phyloP scores from a whole-genome alignment of 192 early-diverging fungal genomes.

The Gonapodya prolifera region DNA sequence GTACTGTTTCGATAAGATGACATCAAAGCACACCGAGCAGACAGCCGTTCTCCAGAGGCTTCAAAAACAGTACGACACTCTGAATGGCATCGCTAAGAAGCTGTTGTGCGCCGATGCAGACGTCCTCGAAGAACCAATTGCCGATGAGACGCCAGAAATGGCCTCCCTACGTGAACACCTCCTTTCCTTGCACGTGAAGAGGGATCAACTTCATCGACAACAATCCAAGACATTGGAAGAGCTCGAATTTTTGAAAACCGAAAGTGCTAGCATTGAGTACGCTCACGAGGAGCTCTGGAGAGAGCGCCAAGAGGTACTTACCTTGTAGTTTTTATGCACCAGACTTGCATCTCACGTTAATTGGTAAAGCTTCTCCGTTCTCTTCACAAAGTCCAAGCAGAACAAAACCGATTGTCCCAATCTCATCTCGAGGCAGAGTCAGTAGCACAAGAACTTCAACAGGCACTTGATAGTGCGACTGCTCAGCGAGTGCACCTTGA shows the following conservation, averaged over 20 bases:
- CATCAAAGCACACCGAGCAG: neutral
- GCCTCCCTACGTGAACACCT: neutral
- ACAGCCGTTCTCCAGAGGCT: neutral
- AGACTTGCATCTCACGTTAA: no score
- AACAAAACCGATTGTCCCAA: no score
- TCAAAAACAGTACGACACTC: neutral
- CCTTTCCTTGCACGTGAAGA: neutral
- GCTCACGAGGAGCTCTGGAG: neutral
- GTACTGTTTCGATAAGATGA: neutral
- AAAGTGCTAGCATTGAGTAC: neutral
- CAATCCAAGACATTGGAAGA: neutral
- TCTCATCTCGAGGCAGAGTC: no score
- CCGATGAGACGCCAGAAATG: neutral
- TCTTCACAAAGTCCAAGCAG: no score
- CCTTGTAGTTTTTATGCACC: no score
- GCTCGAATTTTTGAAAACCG: neutral
- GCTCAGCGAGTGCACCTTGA: no score
- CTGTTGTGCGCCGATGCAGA: neutral
- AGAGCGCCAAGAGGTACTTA: neutral
- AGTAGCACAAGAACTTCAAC: no score
- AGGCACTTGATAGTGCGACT: no score
- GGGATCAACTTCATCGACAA: neutral
- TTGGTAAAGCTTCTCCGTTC: no score
- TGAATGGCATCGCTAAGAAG: neutral
- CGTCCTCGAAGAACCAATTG: neutral